phyloP scores from a whole-genome alignment of 305 asterid species.

The Fraxinus sp. region DNA sequence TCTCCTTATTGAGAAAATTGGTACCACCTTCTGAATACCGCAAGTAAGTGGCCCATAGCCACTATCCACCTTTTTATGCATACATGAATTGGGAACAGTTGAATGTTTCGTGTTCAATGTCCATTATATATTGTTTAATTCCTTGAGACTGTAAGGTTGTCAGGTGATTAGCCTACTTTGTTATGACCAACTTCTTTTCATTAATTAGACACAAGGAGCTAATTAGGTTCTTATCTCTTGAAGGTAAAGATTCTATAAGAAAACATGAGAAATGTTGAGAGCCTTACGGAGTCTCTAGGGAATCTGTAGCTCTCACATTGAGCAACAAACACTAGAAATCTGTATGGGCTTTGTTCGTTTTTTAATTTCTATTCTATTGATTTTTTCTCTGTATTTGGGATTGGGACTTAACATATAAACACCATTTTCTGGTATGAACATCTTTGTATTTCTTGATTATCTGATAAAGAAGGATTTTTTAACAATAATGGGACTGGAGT shows the following conservation, averaged over 20 bases:
- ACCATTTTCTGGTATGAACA: neutral
- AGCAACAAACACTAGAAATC: neutral
- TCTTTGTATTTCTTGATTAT: neutral
- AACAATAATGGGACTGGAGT: neutral
- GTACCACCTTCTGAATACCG: conserved; percentile 95
- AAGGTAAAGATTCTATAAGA: neutral
- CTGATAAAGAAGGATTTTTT: neutral
- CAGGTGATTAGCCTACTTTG: neutral
- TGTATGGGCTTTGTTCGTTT: neutral
- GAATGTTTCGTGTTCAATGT: neutral
- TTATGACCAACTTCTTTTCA: neutral
- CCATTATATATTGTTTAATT: neutral
- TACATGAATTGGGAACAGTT: neutral
- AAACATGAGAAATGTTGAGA: neutral
- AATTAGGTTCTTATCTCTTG: neutral
- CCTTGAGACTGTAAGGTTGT: neutral
- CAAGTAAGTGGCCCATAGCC: conserved; percentile 55
- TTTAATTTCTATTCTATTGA: neutral
- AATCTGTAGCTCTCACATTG: neutral
- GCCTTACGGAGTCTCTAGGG: neutral
- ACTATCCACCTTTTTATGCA: conserved; percentile 14
- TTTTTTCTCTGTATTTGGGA: neutral
- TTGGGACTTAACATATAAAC: neutral
- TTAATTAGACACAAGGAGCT: neutral
- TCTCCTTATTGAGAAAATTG: conserved; percentile 88